A percentile compares a stretch with the other conserved stretches of the same genome.
These are phyloP conservation scores for Colletotrichum endophyticum DNA, from an alignment of 2,329 filamentous ascomycete species.

Conservation along the genomic window DNA sequence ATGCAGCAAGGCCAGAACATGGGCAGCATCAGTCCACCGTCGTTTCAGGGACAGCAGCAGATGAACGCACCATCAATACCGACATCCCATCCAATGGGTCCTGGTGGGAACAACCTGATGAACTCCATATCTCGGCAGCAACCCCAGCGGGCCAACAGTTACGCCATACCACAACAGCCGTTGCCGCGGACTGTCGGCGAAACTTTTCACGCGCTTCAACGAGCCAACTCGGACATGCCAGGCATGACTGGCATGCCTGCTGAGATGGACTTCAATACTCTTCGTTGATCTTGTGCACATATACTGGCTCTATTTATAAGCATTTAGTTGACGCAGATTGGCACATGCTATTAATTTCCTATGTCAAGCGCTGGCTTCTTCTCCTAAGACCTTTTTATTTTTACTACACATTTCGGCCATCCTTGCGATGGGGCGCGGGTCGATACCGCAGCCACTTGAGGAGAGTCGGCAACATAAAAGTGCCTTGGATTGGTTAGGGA, in stretches of 20 bases:
- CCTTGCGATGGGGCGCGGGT: not conserved
- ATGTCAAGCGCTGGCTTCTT: not conserved
- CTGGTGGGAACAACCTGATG: slow-evolving; percentile 18
- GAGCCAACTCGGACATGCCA: slow-evolving; percentile 43
- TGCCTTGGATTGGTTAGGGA: not conserved
- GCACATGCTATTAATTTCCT: not conserved
- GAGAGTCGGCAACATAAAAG: not conserved
- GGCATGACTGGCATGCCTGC: slow-evolving; percentile 13
- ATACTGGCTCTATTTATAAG: not conserved
- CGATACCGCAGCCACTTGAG: not conserved
- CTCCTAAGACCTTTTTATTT: not conserved
- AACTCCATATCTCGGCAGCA: slow-evolving; percentile 32
- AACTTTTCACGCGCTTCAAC: slow-evolving; percentile 52
- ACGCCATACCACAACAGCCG: slow-evolving; percentile 40
- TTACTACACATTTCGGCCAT: not conserved
- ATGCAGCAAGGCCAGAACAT: slow-evolving; percentile 27
- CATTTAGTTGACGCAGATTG: not conserved
- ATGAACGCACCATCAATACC: slow-evolving; percentile 26
- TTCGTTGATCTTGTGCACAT: not conserved
- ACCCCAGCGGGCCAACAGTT: slow-evolving; percentile 43
- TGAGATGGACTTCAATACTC: slow-evolving; percentile 21
- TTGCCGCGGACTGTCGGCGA: slow-evolving; percentile 50
- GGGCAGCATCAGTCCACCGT: slow-evolving; percentile 16
- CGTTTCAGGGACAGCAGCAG: not conserved
- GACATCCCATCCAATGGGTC: slow-evolving; percentile 30